These are phyloP conservation scores for Fagopyrum tataricum DNA, from an alignment of 148 eudicot species.

Conservation along the genomic window DNA sequence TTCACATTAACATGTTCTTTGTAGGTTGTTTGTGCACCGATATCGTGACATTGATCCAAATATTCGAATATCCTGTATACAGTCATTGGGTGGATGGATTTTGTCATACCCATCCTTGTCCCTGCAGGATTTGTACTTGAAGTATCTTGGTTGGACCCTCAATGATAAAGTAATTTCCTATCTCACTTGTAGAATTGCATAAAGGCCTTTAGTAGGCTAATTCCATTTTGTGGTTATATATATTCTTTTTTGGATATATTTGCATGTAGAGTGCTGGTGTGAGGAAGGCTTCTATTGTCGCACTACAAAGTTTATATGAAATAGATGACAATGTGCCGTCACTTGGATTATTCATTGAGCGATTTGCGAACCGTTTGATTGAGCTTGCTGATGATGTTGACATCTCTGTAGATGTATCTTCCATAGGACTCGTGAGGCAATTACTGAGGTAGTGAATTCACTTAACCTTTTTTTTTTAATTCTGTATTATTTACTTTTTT, in stretches of 20 bases:
- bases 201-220: not conserved
- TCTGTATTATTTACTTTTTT: not conserved
- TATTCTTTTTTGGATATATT: slow-evolving; percentile 2
- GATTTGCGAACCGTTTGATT: slow-evolving; percentile 88
- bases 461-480: not conserved
- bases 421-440: slow-evolving; percentile 88
- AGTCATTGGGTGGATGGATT: slow-evolving; percentile 88
- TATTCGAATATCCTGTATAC: slow-evolving; percentile 85
- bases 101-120: slow-evolving; percentile 84
- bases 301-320: slow-evolving; percentile 88
- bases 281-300: slow-evolving; percentile 78
- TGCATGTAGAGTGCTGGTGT: slow-evolving; percentile 76
- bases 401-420: slow-evolving; percentile 87
- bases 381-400: slow-evolving; percentile 98
- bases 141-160: slow-evolving; percentile 98
- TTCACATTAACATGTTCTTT: slow-evolving; percentile 8
- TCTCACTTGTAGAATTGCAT: not conserved
- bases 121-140: slow-evolving; percentile 88
- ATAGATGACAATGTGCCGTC: slow-evolving; percentile 95
- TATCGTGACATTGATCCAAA: slow-evolving; percentile 93
- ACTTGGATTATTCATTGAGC: slow-evolving; percentile 88
- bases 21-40: slow-evolving; percentile 95
- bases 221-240: not conserved
- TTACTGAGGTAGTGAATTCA: slow-evolving; percentile 50
- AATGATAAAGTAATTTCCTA: slow-evolving; percentile 72